A percentile compares a stretch with the other conserved stretches of the same genome.
These are phyloP conservation scores for Globisporangium nagaii DNA, from an alignment of 352 stramenopile species.

Conservation along the genomic window DNA sequence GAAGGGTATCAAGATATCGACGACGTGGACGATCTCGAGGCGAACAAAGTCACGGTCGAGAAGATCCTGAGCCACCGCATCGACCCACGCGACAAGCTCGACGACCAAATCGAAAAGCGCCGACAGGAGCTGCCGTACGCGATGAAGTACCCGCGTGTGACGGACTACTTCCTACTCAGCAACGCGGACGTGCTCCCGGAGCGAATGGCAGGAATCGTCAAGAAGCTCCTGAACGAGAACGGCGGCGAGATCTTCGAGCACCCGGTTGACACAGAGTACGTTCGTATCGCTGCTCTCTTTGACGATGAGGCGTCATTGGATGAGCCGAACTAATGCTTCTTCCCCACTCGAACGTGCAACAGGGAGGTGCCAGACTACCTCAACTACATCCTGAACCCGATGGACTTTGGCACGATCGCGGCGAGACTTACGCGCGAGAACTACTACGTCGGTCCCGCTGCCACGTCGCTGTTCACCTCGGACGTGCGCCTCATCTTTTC, in stretches of 20 bases:
- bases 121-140: conserved; percentile 44
- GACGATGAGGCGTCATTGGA: neutral
- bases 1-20: conserved; percentile 83
- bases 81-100: conserved; percentile 70
- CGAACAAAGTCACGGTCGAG: conserved; percentile 84
- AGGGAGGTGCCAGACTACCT: conserved; percentile 81
- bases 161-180: conserved; percentile 77
- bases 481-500: conserved; percentile 83
- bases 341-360: neutral
- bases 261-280: conserved; percentile 69
- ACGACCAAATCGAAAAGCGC: conserved; percentile 79
- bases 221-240: conserved; percentile 76
- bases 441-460: conserved; percentile 77
- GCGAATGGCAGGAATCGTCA: conserved; percentile 70
- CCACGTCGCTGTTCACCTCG: conserved; percentile 67
- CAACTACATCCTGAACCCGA: conserved; percentile 83
- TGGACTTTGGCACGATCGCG: conserved; percentile 82
- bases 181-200: conserved; percentile 64
- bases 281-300: neutral
- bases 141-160: conserved; percentile 66
- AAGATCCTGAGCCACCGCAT: conserved; percentile 87
- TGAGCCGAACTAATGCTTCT: neutral
- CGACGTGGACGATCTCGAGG: conserved; percentile 84
- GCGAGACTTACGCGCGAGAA: conserved; percentile 65
- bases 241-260: conserved; percentile 81